Evolutionary conservation across 176 grass and related monocot genomes (phyloP).

Genomic region (Oryza meyeriana): DNA sequence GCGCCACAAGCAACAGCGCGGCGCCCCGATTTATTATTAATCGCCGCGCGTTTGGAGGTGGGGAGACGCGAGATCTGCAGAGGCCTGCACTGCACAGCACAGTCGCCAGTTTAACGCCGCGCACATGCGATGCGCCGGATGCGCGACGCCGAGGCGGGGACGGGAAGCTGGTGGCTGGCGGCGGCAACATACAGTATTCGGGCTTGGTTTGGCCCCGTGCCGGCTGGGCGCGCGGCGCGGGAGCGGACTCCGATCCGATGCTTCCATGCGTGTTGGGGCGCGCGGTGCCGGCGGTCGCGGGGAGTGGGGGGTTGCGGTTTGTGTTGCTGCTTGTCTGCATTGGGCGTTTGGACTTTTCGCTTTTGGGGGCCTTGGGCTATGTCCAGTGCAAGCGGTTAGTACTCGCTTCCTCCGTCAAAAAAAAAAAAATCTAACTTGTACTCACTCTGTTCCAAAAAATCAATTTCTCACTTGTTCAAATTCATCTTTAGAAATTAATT

Average conservation of each 20-base stretch:
- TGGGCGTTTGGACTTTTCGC: not conserved
- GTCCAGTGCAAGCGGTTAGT: not conserved
- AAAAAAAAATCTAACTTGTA: no score
- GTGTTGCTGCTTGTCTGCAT: no score
- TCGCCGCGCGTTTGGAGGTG: no score
- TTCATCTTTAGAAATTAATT: no score
- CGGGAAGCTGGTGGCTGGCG: no score
- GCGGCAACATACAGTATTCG: not conserved
- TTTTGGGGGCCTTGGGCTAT: not conserved
- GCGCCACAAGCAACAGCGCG: constrained; percentile 36
- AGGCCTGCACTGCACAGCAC: not conserved
- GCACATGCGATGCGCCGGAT: constrained; percentile 19
- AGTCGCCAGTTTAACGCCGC: constrained; percentile 9
- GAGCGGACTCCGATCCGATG: not conserved
- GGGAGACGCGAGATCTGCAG: constrained; percentile 27
- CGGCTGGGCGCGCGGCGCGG: not conserved
- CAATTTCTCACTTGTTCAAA: no score
- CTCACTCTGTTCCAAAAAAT: no score
- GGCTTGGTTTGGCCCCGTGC: not conserved
- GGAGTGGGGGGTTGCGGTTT: not conserved
- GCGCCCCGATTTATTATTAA: constrained; percentile 13
- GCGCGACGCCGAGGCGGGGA: not conserved
- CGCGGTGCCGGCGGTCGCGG: no score
- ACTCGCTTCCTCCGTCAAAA: no score
- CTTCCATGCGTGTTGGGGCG: not conserved